Evolutionary conservation across 202 grass and related monocot species (phyloP), one percentile per base, ranked within the genome.

Genomic region (Elaeis oleifera): DNA sequence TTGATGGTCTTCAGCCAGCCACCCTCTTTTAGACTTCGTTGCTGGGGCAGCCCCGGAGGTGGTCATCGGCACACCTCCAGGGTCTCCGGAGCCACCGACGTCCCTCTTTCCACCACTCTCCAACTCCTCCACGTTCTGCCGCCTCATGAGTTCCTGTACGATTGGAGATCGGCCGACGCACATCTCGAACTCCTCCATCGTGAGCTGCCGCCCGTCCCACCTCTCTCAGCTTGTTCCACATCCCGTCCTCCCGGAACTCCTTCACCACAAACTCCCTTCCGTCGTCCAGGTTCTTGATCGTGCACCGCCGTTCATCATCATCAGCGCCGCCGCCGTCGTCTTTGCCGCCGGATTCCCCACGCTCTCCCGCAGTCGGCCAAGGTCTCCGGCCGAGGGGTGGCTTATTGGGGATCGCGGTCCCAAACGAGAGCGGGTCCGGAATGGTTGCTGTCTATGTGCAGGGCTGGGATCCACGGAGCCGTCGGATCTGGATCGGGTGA

Each of bases 201-300:
- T 86, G 76, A 89, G 84, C 65, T 99, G 88, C 16, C 88, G 83
- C 16, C 88, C 1, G 94, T 99, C 64, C 81, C 24, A 99, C 76
- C 74, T 99, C 94, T 62, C 83, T 78, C 17, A 99, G 84, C 7
- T 84, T 86, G 72, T 89, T 81, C 80, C 73, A 76, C 63, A 71
- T 83, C 13, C 80, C 80, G 54, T 83, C 80, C 16, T 92, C 84
- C 53, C 80, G 79, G 23, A 92, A 63, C 82, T 92, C 88, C 68
- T 82, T 86, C 16, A 99, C 79, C 69, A 86, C 82, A 58, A 91
- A 99, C 74, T 99, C 94, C 2, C 78, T 85, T 16, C 94, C 94
- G 58, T 91, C 83, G 73, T 99, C 94, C 51, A 99, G 73, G 79
- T 99, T 92, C 72, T 73, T 87, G 80, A 99, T 99, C 71, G 88